Percentiles rank a stretch among this genome's conserved stretches.
Evolutionary conservation across 306 rosid genomes (phyloP).

Genomic region (Vigna angularis): DNA sequence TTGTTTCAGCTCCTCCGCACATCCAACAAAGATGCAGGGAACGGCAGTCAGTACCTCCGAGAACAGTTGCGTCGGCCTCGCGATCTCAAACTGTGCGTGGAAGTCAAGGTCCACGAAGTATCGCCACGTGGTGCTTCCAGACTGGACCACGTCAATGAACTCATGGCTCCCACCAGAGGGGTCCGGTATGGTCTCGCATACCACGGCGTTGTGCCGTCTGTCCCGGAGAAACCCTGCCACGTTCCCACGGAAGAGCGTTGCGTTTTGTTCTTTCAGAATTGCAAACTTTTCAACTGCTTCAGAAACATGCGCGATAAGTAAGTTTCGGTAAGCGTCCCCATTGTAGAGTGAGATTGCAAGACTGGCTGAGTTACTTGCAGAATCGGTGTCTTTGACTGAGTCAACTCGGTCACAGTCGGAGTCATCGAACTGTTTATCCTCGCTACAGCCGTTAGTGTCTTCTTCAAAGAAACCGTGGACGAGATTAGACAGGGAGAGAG

Average conservation of each 20-base stretch:
- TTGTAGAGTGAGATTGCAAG: neutral
- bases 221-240: conserved; percentile 62
- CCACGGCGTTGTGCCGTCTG: conserved; percentile 68
- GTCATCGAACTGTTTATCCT: conserved; percentile 1
- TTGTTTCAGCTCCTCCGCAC: conserved; percentile 56
- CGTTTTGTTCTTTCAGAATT: conserved; percentile 28
- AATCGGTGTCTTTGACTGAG: conserved; percentile 24
- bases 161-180: conserved; percentile 57
- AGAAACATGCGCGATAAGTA: conserved; percentile 50
- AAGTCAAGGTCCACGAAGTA: conserved; percentile 71
- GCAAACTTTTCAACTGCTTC: conserved; percentile 49
- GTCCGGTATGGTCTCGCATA: conserved; percentile 63
- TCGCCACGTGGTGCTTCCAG: conserved; percentile 36
- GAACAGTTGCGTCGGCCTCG: conserved; percentile 61
- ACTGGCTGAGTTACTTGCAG: neutral
- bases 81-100: conserved; percentile 65
- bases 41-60: conserved; percentile 43
- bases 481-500: conserved; percentile 65
- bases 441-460: neutral
- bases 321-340: conserved; percentile 47
- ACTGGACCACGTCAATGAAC: conserved; percentile 64
- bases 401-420: conserved; percentile 54
- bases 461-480: conserved; percentile 61
- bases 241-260: conserved; percentile 32
- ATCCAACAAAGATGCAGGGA: conserved; percentile 58